Evolutionary conservation across 768 basidiomycete species (phyloP).

Genomic region (Panus rudis): DNA sequence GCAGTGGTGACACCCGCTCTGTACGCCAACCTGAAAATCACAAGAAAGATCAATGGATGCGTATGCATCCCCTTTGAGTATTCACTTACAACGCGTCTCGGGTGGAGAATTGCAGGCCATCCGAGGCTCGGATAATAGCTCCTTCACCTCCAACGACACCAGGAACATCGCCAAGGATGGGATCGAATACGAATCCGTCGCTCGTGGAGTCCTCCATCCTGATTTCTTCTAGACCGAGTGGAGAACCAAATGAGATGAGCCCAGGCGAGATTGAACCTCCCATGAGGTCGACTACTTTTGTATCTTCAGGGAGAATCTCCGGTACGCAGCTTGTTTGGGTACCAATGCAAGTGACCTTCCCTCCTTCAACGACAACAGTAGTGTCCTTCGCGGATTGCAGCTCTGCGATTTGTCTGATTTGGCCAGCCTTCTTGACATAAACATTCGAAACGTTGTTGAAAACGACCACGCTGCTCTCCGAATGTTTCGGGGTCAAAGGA

Average conservation of each 20-base stretch:
- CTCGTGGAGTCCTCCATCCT: slow-evolving; percentile 50
- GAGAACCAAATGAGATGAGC: slow-evolving; percentile 55
- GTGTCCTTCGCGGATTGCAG: slow-evolving; percentile 20
- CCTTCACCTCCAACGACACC: slow-evolving; percentile 27
- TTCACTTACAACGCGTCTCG: slow-evolving; percentile 45
- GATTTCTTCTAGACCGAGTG: slow-evolving; percentile 68
- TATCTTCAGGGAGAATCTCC: slow-evolving; percentile 15
- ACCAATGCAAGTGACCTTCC: slow-evolving; percentile 46
- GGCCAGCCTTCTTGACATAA: slow-evolving; percentile 28
- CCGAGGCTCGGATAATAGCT: slow-evolving; percentile 51
- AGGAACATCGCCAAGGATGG: slow-evolving; percentile 29
- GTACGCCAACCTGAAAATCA: slow-evolving; percentile 65
- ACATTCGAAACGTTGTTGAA: slow-evolving; percentile 62
- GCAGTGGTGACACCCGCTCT: slow-evolving; percentile 67
- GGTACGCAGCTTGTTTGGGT: slow-evolving; percentile 24
- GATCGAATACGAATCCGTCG: slow-evolving; percentile 45
- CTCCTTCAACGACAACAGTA: slow-evolving; percentile 37
- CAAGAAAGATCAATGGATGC: neutral
- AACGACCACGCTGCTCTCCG: slow-evolving; percentile 32
- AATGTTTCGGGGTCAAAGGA: slow-evolving; percentile 41
- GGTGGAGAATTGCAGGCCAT: slow-evolving; percentile 65
- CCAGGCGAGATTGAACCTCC: slow-evolving; percentile 63
- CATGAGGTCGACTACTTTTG: slow-evolving; percentile 47
- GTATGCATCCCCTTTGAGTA: neutral
- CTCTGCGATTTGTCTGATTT: slow-evolving; percentile 28